Percentiles rank a stretch among this genome's conserved stretches.
Evolutionary conservation across 768 basidiomycete genomes (phyloP).

Genomic region (Termitomyces sp.): DNA sequence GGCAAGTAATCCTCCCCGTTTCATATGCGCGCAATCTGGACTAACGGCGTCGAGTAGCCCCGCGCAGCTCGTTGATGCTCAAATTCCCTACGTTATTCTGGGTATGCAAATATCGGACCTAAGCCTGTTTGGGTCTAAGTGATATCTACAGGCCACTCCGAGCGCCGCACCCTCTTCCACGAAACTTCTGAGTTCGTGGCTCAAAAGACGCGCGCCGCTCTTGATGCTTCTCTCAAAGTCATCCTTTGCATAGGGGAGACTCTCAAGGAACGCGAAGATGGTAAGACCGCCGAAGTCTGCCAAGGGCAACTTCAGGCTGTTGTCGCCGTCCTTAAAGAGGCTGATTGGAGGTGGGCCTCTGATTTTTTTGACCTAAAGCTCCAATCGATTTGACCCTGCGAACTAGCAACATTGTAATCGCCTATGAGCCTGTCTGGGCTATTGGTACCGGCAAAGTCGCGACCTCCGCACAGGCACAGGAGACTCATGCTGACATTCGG

Average conservation of each 20-base stretch:
- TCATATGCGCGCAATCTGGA: background rate
- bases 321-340: constrained; percentile 51
- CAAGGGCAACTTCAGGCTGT: constrained; percentile 78
- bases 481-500: constrained; percentile 82
- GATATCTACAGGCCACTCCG: constrained; percentile 68
- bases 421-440: constrained; percentile 98
- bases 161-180: constrained; percentile 89
- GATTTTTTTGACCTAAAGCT: background rate
- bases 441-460: constrained; percentile 98
- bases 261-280: constrained; percentile 78
- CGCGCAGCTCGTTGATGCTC: constrained; percentile 79
- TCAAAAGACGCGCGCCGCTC: constrained; percentile 78
- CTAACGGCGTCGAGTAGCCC: constrained; percentile 41
- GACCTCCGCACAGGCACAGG: constrained; percentile 87
- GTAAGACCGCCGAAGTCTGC: constrained; percentile 74
- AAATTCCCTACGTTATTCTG: constrained; percentile 87
- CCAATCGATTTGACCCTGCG: background rate
- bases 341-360: constrained; percentile 72
- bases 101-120: constrained; percentile 37
- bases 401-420: constrained; percentile 81
- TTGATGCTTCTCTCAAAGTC: constrained; percentile 71
- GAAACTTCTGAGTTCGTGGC: constrained; percentile 84
- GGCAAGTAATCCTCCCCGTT: constrained; percentile 36
- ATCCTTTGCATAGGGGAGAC: constrained; percentile 98
- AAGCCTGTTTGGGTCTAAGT: background rate